A percentile compares a stretch with the other conserved stretches of the same genome.
Evolutionary conservation across 2,329 filamentous ascomycete genomes (phyloP).

Genomic region (Fragosphaeria purpurea): DNA sequence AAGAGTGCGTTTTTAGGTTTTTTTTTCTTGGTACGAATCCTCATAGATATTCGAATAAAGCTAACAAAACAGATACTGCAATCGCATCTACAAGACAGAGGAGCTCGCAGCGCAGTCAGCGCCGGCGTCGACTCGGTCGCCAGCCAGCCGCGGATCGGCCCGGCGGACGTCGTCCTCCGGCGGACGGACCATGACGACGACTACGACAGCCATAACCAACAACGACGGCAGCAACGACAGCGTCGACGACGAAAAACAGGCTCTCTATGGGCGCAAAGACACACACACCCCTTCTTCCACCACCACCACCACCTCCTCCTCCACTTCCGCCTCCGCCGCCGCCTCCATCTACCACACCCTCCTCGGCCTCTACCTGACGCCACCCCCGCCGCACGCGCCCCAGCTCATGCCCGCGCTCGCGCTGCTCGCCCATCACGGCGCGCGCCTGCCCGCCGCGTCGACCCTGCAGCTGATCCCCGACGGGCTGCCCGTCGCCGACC

Average conservation of each 20-base stretch:
- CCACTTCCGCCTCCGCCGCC: too few relatives aligned
- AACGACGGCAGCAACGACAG: not conserved
- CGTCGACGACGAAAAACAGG: too few relatives aligned
- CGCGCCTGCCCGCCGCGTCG: conserved; percentile 76
- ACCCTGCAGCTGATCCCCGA: conserved; percentile 81
- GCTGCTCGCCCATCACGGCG: conserved; percentile 85
- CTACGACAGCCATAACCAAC: not conserved
- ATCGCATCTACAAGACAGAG: conserved; percentile 62
- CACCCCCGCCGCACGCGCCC: conserved; percentile 60
- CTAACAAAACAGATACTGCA: conserved; percentile 79
- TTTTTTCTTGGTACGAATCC: not conserved
- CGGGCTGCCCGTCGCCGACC: conserved; percentile 62
- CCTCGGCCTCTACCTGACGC: conserved; percentile 78
- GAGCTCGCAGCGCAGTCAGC: conserved; percentile 21
- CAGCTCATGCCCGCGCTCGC: conserved; percentile 72
- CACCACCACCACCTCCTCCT: too few relatives aligned
- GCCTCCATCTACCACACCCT: conserved; percentile 88
- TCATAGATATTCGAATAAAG: too few relatives aligned
- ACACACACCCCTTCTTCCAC: too few relatives aligned
- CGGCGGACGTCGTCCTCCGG: conserved; percentile 21
- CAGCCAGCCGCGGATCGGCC: not conserved
- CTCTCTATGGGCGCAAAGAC: too few relatives aligned
- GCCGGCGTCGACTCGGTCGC: not conserved
- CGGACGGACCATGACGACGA: conserved; percentile 33
- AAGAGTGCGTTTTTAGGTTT: conserved; percentile 55